Percentiles rank a stretch among this genome's conserved stretches.
Evolutionary conservation across 1,284 basidiomycete genomes (phyloP).

Genomic region (Xerocomus minutiporus): DNA sequence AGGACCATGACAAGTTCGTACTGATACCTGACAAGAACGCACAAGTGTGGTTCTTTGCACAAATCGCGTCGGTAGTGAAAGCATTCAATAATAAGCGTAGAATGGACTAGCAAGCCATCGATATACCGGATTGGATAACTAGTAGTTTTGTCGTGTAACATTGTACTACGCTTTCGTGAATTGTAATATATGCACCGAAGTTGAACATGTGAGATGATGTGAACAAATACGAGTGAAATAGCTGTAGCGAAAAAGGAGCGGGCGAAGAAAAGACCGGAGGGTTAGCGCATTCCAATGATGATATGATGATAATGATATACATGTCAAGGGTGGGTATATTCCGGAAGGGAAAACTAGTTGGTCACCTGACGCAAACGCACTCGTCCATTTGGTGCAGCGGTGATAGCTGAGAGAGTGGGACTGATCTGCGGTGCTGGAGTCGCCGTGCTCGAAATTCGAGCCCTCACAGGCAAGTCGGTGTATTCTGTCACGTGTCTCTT

Average conservation of each 20-base stretch:
- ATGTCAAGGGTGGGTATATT: constrained; percentile 26
- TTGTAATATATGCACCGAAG: constrained; percentile 29
- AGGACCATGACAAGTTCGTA: constrained; percentile 70
- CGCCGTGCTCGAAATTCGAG: constrained; percentile 45
- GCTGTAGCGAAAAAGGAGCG: constrained; percentile 23
- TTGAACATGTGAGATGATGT: constrained; percentile 17
- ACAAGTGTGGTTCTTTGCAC: constrained; percentile 74
- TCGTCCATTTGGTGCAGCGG: constrained; percentile 30
- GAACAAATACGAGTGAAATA: constrained; percentile 29
- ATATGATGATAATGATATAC: constrained; percentile 19
- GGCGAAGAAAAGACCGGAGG: constrained; percentile 12
- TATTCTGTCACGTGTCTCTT: constrained; percentile 29
- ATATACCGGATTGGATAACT: constrained; percentile 16
- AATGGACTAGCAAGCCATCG: constrained; percentile 48
- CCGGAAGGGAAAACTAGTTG: constrained; percentile 13
- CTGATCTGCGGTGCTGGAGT: constrained; percentile 39
- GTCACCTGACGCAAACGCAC: constrained; percentile 21
- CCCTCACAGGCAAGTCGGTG: constrained; percentile 31
- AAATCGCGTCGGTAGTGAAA: constrained; percentile 70
- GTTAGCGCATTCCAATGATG: constrained; percentile 17
- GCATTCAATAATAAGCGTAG: constrained; percentile 65
- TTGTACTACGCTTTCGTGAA: constrained; percentile 14
- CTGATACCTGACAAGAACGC: constrained; percentile 68
- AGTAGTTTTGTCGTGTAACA: constrained; percentile 21
- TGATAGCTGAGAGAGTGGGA: constrained; percentile 39